Base-by-base conservation (phyloP, 805 yeast species). In the Hanseniaspora guilliermondii region DNA sequence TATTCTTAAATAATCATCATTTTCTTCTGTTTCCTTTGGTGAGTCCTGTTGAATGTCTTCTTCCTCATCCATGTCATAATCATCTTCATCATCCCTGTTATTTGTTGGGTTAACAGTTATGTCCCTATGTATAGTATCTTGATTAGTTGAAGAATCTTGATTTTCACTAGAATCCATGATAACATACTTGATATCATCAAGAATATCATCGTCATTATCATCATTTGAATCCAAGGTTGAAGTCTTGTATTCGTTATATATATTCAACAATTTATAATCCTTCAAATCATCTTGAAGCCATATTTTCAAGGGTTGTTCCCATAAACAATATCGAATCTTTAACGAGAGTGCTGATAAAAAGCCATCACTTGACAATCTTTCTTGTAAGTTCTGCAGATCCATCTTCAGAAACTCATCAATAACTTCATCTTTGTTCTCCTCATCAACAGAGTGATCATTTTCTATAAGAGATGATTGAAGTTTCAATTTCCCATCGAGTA, bases 321-420 rank as follows among this genome's bases (percentile, higher is more conserved):
- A 85, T 24, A 85, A 68, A 12, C 83, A 73, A 59, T 82, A 83
- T 58, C 91, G 70, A 22, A 83, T 67, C 58, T 78, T 83, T 47
- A 83, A 69, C 6, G 87, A 82, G 41, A 84, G 58, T 65, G 80
- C 69, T 64, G 83, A 72, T 0, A 77, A 69, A 8, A 78, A 72
- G 14, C 70, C 72, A 9, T 66, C 58, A 1, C 80, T 80, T 32
- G 70, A 76, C 64, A 68, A 75, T 56, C 49, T 70, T 56, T 59
- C 71, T 62, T 58, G 71, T 69, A 62, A 63, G 37, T 66, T 70
- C 55, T 65, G 65, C 35, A 72, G 67, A 57, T 69, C 78, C 58
- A 72, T 62, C 47, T 69, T 72, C 2, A 70, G 66, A 21, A 71
- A 70, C 12, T 68, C 69, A 27, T 57, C 55, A 17, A 36, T n/a